These are phyloP conservation scores for Haplosporangium sp. DNA, from an alignment of 371 early-diverging fungal species.

Conservation along the genomic window DNA sequence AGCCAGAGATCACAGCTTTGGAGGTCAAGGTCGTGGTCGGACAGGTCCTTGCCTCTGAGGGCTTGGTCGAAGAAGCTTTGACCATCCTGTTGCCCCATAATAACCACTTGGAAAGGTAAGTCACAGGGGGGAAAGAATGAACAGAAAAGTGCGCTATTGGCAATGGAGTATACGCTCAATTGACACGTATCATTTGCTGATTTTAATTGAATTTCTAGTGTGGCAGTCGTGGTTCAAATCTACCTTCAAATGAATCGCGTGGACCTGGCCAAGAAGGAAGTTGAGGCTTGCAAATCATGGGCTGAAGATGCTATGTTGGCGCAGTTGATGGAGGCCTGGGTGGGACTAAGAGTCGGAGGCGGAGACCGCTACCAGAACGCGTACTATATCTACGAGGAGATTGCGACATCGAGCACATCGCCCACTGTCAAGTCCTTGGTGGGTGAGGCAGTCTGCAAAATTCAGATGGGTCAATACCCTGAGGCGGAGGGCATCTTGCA, in stretches of 20 bases:
- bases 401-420: constrained; percentile 79
- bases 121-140: not conserved
- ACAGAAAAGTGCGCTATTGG: no score
- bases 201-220: constrained; percentile 56
- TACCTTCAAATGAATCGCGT: constrained; percentile 84
- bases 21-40: constrained; percentile 62
- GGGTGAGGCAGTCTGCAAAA: constrained; percentile 86
- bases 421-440: constrained; percentile 84
- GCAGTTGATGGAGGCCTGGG: constrained; percentile 96
- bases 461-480: constrained; percentile 84
- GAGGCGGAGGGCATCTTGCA: constrained; percentile 88
- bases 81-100: constrained; percentile 72
- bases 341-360: constrained; percentile 79
- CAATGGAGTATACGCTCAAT: not conserved
- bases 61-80: constrained; percentile 72
- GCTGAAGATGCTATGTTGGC: constrained; percentile 91
- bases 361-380: constrained; percentile 89
- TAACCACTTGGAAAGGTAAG: constrained; percentile 85
- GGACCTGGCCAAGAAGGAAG: constrained; percentile 89
- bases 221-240: constrained; percentile 81
- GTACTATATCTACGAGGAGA: constrained; percentile 93
- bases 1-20: constrained; percentile 38
- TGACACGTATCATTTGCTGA: constrained; percentile 16
- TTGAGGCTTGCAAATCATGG: constrained; percentile 80
- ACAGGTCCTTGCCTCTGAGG: constrained; percentile 60